A percentile compares a stretch with the other conserved stretches of the same genome.
These are phyloP conservation scores for Raphanus sativus DNA, from an alignment of 345 rosid genomes.

Conservation along the genomic window DNA sequence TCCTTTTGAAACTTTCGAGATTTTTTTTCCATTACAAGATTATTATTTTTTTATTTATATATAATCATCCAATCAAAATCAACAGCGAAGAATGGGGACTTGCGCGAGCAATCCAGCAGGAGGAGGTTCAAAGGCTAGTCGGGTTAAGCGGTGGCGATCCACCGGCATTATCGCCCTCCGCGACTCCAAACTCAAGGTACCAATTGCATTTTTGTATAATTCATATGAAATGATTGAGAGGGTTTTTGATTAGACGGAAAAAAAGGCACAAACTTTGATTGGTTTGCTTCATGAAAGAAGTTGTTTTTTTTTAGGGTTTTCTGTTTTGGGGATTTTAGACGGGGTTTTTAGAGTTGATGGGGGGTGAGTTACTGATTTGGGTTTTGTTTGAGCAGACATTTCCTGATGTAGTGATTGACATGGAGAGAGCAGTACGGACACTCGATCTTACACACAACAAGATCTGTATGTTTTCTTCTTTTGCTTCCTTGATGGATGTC, in stretches of 20 bases:
- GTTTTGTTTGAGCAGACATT: constrained; percentile 59
- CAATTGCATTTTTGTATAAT: not conserved
- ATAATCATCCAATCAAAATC: not conserved
- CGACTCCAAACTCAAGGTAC: constrained; percentile 85
- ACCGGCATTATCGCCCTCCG: constrained; percentile 92
- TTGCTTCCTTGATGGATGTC: not conserved
- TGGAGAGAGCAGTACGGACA: constrained; percentile 76
- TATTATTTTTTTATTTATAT: not conserved
- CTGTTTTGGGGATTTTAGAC: not conserved
- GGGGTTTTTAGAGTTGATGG: not conserved
- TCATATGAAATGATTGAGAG: no score
- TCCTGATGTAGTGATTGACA: constrained; percentile 74
- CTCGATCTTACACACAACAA: constrained; percentile 90
- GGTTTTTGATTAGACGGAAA: not conserved
- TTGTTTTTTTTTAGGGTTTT: constrained; percentile 18
- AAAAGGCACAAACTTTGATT: constrained; percentile 13
- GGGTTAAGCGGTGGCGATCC: constrained; percentile 85
- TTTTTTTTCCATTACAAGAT: not conserved
- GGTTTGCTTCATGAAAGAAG: not conserved
- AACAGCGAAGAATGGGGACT: constrained; percentile 60
- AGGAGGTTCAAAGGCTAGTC: constrained; percentile 65
- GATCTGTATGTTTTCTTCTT: constrained; percentile 51
- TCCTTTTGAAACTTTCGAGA: constrained; percentile 27
- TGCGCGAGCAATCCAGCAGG: constrained; percentile 65
- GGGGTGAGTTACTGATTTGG: not conserved